Percentiles rank a stretch among this genome's conserved stretches.
Conservation (phyloP, 1,139 yeast species). For the Kurtzmaniella quercitrusa region DNA sequence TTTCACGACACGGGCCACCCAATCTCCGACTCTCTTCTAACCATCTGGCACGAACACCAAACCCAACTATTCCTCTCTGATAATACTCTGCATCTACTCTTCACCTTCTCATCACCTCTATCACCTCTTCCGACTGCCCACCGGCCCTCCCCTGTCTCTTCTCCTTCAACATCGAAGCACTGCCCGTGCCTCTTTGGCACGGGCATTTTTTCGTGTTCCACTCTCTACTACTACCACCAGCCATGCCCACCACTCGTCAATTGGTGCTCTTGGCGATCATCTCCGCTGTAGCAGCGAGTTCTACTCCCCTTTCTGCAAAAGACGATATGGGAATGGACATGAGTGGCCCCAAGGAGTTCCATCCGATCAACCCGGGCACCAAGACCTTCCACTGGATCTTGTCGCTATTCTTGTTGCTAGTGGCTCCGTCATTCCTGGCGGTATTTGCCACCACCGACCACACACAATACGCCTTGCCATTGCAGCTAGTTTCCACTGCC, state of each 20-base stretch:
- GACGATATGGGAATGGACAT: slow-evolving; percentile 29
- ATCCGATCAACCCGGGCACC: slow-evolving; percentile 45
- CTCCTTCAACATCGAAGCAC: too few relatives aligned
- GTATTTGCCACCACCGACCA: slow-evolving; percentile 52
- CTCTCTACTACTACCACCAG: neutral
- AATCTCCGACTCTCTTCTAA: too few relatives aligned
- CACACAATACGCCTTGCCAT: slow-evolving; percentile 38
- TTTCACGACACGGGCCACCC: too few relatives aligned
- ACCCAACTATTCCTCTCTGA: too few relatives aligned
- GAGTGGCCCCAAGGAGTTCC: slow-evolving; percentile 33
- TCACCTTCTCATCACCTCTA: too few relatives aligned
- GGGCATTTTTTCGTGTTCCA: neutral
- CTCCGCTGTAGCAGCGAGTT: neutral
- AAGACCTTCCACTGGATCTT: slow-evolving; percentile 64
- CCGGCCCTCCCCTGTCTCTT: too few relatives aligned
- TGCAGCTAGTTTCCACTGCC: slow-evolving; percentile 44
- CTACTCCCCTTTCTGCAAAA: neutral
- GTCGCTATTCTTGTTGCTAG: slow-evolving; percentile 40
- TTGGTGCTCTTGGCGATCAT: neutral
- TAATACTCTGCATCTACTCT: too few relatives aligned
- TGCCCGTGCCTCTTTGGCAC: too few relatives aligned
- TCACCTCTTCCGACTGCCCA: too few relatives aligned
- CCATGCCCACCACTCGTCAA: neutral
- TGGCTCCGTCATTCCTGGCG: slow-evolving; percentile 54
- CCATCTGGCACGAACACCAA: too few relatives aligned